Evolutionary conservation across 257 asterid genomes (phyloP), one percentile per base, ranked within the genome.

Genomic region (Avicennia marina): DNA sequence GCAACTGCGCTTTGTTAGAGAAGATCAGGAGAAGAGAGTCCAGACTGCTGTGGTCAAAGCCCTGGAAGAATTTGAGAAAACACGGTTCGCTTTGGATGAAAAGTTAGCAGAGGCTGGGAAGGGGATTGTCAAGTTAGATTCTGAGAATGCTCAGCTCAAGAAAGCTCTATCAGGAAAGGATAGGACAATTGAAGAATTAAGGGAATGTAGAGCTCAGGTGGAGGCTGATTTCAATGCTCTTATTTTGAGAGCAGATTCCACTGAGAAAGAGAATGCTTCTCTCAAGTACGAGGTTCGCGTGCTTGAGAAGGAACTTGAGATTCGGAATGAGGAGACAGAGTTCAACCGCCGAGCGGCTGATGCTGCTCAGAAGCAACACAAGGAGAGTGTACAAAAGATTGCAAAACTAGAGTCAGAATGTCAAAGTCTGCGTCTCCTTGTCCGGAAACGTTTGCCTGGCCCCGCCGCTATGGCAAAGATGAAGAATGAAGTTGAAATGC

Each of bases 281-380:
- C 76, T 89, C 59, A 81, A 61, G 41, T 81, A 83, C 36, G 94
- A 85, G 83, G 68, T 88, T 40, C 81, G 82, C 43, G 90, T 82
- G 48, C 90, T 85, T 21, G 86, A 79, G 65, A 88, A 88, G 75
- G 95, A 88, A 58, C 94, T 76, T 13, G 95, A 85, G 25, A 82
- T 85, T 50, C 64, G 95, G 44, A 85, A 79, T 24, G 93, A 85
- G 72, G 96, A 89, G 72, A 72, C 78, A 41, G 95, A 82, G 56
- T 78, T 77, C 63, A 79, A 65, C 53, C 87, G 75, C 24, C 76
- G 94, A 43, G 68, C 82, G 39, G 77, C 89, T 64, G 95, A 81
- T 17, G 72, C 64, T 56, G 71, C 82, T 34, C 84, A 79, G 25
- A 85, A 63, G 63, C 75, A 87, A 65, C 80, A 84, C 49, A 71